These are phyloP conservation scores for Torulaspora franciscae DNA, from an alignment of 805 yeast genomes.

Conservation along the genomic window DNA sequence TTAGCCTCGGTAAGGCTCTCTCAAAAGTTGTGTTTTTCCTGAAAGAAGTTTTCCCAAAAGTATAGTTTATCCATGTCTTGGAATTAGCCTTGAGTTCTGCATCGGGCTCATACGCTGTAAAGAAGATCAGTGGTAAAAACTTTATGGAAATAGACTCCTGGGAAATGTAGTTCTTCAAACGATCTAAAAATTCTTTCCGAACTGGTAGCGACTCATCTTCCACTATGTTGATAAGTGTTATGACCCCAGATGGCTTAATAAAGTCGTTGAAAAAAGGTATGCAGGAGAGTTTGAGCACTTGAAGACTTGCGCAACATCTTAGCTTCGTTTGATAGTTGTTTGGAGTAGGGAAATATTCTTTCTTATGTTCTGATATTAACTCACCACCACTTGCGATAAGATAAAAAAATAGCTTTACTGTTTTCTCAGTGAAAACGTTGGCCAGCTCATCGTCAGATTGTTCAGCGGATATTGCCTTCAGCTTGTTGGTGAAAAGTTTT, in stretches of 20 bases:
- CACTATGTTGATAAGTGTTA: constrained; percentile 50
- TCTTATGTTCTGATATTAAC: constrained; percentile 44
- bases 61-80: constrained; percentile 67
- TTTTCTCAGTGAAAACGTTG: constrained; percentile 51
- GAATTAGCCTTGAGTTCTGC: constrained; percentile 44
- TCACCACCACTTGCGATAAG: constrained; percentile 77
- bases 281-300: constrained; percentile 60
- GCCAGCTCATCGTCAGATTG: constrained; percentile 37
- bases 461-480: constrained; percentile 38
- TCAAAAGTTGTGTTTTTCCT: constrained; percentile 53
- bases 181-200: constrained; percentile 47
- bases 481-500: constrained; percentile 54
- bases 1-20: constrained; percentile 57
- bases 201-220: constrained; percentile 64
- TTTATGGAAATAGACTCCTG: constrained; percentile 54
- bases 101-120: constrained; percentile 73
- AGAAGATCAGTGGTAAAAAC: constrained; percentile 63
- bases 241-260: constrained; percentile 49
- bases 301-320: constrained; percentile 63
- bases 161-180: constrained; percentile 49
- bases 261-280: constrained; percentile 46
- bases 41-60: constrained; percentile 36
- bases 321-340: constrained; percentile 52
- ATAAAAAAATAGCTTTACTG: constrained; percentile 60
- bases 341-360: constrained; percentile 57